phyloP scores from a whole-genome alignment of 179 eudicot genomes.

The Heliamphora pulchella region DNA sequence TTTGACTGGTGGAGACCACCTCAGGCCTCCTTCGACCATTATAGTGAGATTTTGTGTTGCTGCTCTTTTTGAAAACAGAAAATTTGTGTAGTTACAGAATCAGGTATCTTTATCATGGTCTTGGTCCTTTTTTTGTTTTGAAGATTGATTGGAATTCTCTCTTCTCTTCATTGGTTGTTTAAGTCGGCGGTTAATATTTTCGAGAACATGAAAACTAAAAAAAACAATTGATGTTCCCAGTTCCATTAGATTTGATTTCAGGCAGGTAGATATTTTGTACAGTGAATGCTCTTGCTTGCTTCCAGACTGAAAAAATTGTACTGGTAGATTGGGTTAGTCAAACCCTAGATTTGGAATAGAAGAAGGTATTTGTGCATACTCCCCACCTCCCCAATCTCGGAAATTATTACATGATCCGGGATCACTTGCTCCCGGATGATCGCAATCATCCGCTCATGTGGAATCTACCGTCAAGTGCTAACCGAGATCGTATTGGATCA shows the following conservation, averaged over 20 bases:
- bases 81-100: background rate
- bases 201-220: background rate
- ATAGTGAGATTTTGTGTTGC: background rate
- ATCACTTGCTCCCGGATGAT: too few relatives aligned
- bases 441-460: too few relatives aligned
- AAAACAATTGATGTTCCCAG: background rate
- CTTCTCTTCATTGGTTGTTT: constrained; percentile 10
- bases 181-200: background rate
- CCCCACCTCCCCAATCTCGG: too few relatives aligned
- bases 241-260: background rate
- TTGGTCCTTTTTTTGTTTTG: background rate
- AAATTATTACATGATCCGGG: too few relatives aligned
- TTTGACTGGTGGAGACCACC: background rate
- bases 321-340: background rate
- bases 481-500: too few relatives aligned
- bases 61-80: background rate
- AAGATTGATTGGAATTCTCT: background rate
- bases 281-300: background rate
- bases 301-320: background rate
- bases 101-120: background rate
- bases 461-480: too few relatives aligned
- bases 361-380: too few relatives aligned
- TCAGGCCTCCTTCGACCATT: background rate
- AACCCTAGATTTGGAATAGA: too few relatives aligned
- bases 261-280: background rate